A percentile compares a stretch with the other conserved stretches of the same genome.
Conservation (phyloP, 345 rosid genomes). For the Salix koriyanagi region DNA sequence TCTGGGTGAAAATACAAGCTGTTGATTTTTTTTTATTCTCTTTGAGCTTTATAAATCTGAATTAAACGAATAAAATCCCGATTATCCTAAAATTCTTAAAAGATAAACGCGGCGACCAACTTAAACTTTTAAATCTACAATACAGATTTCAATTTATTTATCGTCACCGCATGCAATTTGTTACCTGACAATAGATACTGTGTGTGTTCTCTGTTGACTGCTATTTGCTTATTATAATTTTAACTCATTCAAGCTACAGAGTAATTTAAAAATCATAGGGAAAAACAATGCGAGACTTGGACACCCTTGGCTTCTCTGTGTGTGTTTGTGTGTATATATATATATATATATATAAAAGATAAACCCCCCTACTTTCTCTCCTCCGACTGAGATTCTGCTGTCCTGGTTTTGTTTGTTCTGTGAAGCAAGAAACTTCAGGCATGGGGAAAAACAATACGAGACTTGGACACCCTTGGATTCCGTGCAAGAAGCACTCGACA, state of each 20-base stretch:
- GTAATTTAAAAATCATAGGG: neutral
- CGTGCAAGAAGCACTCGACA: neutral
- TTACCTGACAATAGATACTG: constrained; percentile 12
- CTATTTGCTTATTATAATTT: neutral
- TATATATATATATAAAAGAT: no score
- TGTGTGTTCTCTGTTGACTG: constrained; percentile 4
- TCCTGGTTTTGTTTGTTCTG: constrained; percentile 26
- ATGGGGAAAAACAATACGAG: neutral
- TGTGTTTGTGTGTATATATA: accelerated
- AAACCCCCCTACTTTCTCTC: neutral
- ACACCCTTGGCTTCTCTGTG: no score
- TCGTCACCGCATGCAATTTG: no score
- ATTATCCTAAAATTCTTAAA: accelerated
- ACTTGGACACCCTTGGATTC: no score
- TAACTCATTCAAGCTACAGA: neutral
- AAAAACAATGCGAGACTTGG: neutral
- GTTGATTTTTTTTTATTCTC: constrained; percentile 13
- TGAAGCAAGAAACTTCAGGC: constrained; percentile 39
- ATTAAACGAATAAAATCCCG: no score
- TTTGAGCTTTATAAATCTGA: no score
- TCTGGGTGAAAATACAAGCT: constrained; percentile 27
- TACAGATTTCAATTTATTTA: no score
- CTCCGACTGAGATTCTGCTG: constrained; percentile 20
- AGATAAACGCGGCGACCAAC: accelerated
- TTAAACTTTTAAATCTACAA: no score